Evolutionary conservation across 345 rosid genomes (phyloP), one percentile per base, ranked within the genome.

Genomic region (Chamaenerion angustifolium): DNA sequence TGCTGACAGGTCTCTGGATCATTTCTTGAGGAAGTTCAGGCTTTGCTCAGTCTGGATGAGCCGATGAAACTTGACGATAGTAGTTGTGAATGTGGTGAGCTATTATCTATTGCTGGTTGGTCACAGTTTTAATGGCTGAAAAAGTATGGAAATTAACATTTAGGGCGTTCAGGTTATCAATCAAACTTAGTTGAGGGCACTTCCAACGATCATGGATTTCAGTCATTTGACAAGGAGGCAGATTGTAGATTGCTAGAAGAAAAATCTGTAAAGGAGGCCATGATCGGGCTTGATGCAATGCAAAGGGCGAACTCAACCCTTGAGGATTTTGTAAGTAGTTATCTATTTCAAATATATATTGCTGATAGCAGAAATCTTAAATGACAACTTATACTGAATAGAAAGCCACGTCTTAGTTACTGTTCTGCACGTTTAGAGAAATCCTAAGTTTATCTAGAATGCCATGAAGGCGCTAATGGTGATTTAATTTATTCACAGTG

Each of bases 261-360:
- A 15, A 55, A 65, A 42, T 48, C 49, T 37, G 37, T 60, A 16
- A 68, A 55, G 6, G 64, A 58, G 54, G 76, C 80, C 40, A 62
- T 78, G 69, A 54, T 90, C 47, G 83, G 90, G 55, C 69, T 85
- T 47, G 84, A 81, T 66, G 73, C 94, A 16, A 76, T 90, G 94
- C 81, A 79, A 61, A 67, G 84, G 37, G 94, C 98, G 43, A 90
- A 81, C 78, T 86, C 98, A 68, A 86, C 98, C 4, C 81, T 86
- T 56, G 92, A 81, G 70, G 94, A 83, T 73, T 83, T 86, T 47
- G 92, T 90, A 65, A 74, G 98, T 62, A 23, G 52, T 16, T 19
- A 40, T 41, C 9, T 6, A 40, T 42, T 47, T 13, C 3, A 25
- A 27, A 41, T 14, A 58, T n/a, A 13, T n/a, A 6, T 23, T n/a